Evolutionary conservation across 805 yeast species (phyloP), one percentile per base, ranked within the genome.

Genomic region (Cyberlindnera lachancei): DNA sequence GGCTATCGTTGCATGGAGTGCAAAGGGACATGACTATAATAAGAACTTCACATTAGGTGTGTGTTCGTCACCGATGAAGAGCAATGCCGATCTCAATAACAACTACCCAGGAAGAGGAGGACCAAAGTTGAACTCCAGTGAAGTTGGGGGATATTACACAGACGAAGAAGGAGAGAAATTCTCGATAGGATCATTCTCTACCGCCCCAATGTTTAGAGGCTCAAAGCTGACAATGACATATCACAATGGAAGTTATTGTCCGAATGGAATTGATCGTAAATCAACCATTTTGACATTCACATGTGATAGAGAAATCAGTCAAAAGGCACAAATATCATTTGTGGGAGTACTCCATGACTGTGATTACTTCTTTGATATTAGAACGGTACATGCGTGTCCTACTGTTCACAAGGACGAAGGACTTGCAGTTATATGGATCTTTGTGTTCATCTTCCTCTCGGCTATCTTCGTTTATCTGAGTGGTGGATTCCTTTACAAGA

Each of bases 331-430:
- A 22, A 62, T 85, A 1, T 68, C 82, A 13, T 85, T 68, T 52
- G 68, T 86, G 20, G 92, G 92, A 2, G 74, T 75, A 6, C 49
- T 73, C 25, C 72, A 84, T 52, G 83, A 86, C 40, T 86, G 96
- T 56, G 74, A 79, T 23, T 86, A 83, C 54, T 72, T 79, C 49
- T 86, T 86, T 53, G 95, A 86, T 50, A 86, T 85, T 20, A 61
- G 86, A 42, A 82, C 94, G 4, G 75, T 83, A 26, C 81, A 79
- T 57, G 95, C 94, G 0, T 86, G 96, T 55, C 84, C 94, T 0
- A 79, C 87, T 1, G 75, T 83, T 8, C 75, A 78, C 31, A 70
- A 75, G 44, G 72, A 68, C 10, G 79, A 78, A 47, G 75, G 80
- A 38, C 56, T 72, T 34, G 77, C 79, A 13, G 75, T 79, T 4